Conservation (phyloP, 2,329 filamentous ascomycete genomes). For the Penicillium sp. region DNA sequence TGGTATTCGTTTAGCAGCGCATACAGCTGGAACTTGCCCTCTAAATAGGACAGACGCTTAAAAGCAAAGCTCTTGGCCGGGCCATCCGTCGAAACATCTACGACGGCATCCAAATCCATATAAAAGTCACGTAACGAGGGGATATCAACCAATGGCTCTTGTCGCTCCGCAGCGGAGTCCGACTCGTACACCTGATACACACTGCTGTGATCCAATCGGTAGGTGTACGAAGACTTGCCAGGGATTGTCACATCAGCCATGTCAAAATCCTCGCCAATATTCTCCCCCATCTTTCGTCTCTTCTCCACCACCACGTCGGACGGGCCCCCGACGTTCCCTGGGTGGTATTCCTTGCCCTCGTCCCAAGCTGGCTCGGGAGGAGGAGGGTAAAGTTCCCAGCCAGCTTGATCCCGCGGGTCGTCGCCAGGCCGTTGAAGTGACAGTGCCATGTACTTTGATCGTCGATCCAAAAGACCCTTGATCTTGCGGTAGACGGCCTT, state of each 20-base stretch:
- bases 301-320: constrained; percentile 52
- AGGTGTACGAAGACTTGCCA: constrained; percentile 64
- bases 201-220: constrained; percentile 72
- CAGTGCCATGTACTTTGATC: constrained; percentile 80
- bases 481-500: constrained; percentile 84
- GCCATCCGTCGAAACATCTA: constrained; percentile 87
- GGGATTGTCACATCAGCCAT: constrained; percentile 75
- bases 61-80: constrained; percentile 97
- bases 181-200: constrained; percentile 90
- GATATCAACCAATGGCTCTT: constrained; percentile 70
- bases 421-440: constrained; percentile 77
- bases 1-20: constrained; percentile 92
- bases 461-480: constrained; percentile 78
- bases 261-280: constrained; percentile 89
- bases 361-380: constrained; percentile 90
- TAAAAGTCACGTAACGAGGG: constrained; percentile 94
- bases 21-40: constrained; percentile 96
- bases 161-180: constrained; percentile 55
- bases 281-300: constrained; percentile 72
- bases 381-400: constrained; percentile 84
- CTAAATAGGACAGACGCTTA: constrained; percentile 85
- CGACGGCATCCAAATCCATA: constrained; percentile 81
- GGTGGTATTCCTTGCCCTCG: constrained; percentile 49
- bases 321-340: constrained; percentile 28
- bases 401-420: constrained; percentile 78